Conservation (phyloP, 768 basidiomycete species). For the Pleurotus platypus region DNA sequence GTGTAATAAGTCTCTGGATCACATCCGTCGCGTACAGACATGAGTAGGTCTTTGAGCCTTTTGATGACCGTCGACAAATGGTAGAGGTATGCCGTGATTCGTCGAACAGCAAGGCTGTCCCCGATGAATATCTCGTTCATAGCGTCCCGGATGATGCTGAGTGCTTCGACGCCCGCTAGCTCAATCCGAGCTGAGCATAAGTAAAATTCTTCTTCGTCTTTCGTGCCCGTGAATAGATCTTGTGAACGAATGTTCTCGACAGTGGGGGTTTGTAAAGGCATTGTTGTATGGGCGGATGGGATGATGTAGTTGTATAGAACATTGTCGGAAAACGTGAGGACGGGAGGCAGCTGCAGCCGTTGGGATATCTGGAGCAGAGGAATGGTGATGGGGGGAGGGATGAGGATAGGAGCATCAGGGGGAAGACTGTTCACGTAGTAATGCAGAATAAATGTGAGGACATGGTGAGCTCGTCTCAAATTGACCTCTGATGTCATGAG, state of each 20-base stretch:
- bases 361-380: constrained; percentile 72
- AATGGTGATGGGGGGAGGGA: constrained; percentile 69
- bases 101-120: constrained; percentile 58
- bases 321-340: constrained; percentile 88
- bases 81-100: constrained; percentile 61
- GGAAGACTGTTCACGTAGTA: constrained; percentile 73
- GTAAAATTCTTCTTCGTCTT: constrained; percentile 86
- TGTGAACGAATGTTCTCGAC: constrained; percentile 60
- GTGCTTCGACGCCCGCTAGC: constrained; percentile 78
- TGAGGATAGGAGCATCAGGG: constrained; percentile 43
- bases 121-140: constrained; percentile 89
- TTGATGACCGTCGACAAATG: constrained; percentile 64
- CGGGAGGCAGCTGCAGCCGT: constrained; percentile 76
- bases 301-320: constrained; percentile 84
- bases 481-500: constrained; percentile 48
- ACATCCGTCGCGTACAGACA: constrained; percentile 64
- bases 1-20: constrained; percentile 72
- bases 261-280: constrained; percentile 36
- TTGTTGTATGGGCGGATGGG: constrained; percentile 25
- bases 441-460: constrained; percentile 71
- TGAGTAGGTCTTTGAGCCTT: constrained; percentile 56
- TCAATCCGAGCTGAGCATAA: constrained; percentile 85
- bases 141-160: constrained; percentile 79
- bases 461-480: constrained; percentile 70
- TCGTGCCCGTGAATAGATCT: constrained; percentile 73